Evolutionary conservation across 2,329 filamentous ascomycete species (phyloP), one percentile per base, ranked within the genome.

Genomic region (Aspergillus calidoustus): DNA sequence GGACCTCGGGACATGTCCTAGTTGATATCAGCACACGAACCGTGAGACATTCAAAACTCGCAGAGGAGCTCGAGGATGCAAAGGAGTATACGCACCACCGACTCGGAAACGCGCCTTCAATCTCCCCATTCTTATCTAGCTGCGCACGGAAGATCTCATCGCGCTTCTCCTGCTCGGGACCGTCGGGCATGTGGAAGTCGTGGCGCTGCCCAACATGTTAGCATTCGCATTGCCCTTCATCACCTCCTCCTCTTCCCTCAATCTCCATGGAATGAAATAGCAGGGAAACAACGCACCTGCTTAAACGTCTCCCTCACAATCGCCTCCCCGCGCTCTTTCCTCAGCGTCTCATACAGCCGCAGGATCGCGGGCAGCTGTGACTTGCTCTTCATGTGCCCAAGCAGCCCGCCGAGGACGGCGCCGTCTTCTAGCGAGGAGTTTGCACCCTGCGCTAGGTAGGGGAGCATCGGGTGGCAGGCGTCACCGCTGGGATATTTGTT

Each of bases 351-450:
- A 57, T 82, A 84, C 6, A 80, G 52, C 13, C 72, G 69, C n/a
- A 84, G 66, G 1, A 79, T 77, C 17, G 74, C 67, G 0, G 80
- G 79, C 1, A 87, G 61, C 0, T 81, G 75, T 0, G 67, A 68
- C 51, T 78, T 81, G 0, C 72, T 73, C 38, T 77, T 74, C 9
- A 89, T 76, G 3, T 82, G 78, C 0, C 83, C 82, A 0, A 91
- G 75, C 1, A 90, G 68, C 0, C 81, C 78, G 0, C 88, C 89
- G 0, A 91, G 75, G 0, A 89, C 87, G 0, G 88, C 87, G 0
- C 88, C 89, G 57, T 91, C 89, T 69, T 91, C 89, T 1, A 91
- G 79, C 0, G 86, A 84, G 0, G 84, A 87, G 69, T 90, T 90
- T 15, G 89, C 89, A 0, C 89, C 88, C 72, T 87, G 89, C 0